Evolutionary conservation across 805 yeast species (phyloP).

Genomic region (Metschnikowia hibisci): DNA sequence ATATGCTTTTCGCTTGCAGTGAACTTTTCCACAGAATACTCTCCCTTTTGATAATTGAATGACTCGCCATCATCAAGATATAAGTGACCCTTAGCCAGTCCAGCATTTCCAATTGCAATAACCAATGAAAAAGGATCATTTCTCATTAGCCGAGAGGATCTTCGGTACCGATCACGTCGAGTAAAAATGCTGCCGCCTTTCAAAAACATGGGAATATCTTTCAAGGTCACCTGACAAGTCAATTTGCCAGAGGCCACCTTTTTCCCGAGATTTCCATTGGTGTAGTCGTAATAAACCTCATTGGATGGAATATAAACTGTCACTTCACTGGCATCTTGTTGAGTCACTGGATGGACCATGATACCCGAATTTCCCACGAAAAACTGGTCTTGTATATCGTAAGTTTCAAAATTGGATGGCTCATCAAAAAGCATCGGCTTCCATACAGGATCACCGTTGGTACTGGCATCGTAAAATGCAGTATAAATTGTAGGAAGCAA

Average conservation of each 20-base stretch:
- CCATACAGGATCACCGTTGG: constrained; percentile 65
- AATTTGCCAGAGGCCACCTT: constrained; percentile 26
- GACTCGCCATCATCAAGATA: constrained; percentile 87
- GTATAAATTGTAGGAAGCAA: constrained; percentile 80
- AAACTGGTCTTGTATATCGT: constrained; percentile 76
- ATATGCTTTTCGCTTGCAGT: constrained; percentile 8
- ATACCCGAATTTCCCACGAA: constrained; percentile 69
- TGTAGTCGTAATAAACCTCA: constrained; percentile 55
- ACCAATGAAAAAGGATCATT: constrained; percentile 78
- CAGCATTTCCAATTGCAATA: constrained; percentile 50
- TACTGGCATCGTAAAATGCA: constrained; percentile 61
- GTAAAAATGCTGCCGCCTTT: constrained; percentile 78
- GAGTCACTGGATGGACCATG: constrained; percentile 76
- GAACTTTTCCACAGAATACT: constrained; percentile 44
- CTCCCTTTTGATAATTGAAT: constrained; percentile 51
- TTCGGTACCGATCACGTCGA: constrained; percentile 68
- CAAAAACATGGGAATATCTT: constrained; percentile 64
- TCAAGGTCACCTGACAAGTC: constrained; percentile 44
- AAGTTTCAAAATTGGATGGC: constrained; percentile 45
- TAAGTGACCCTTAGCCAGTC: constrained; percentile 53
- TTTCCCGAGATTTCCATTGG: constrained; percentile 26
- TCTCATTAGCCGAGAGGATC: constrained; percentile 72
- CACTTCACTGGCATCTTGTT: constrained; percentile 41
- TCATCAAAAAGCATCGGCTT: constrained; percentile 60
- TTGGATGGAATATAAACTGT: constrained; percentile 51